Evolutionary conservation across 192 early-diverging fungal genomes (phyloP).

Genomic region (Mortierella antarctica): DNA sequence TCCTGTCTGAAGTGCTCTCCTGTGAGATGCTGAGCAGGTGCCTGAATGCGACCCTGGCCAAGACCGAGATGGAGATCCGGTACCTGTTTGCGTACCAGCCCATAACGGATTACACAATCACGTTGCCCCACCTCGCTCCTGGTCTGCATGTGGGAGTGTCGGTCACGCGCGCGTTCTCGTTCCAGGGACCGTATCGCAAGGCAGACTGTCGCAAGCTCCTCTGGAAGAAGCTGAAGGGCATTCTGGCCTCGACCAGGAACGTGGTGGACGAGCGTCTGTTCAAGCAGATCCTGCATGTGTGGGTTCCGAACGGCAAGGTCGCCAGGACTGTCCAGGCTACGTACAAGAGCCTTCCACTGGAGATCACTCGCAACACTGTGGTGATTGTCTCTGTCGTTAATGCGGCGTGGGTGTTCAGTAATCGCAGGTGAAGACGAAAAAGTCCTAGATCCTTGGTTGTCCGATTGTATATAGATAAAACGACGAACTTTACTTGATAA

Average conservation of each 20-base stretch:
- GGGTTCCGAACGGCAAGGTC: constrained; percentile 57
- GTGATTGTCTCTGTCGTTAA: constrained; percentile 52
- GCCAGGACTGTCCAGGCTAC: constrained; percentile 52
- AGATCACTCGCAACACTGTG: constrained; percentile 51
- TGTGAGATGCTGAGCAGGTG: constrained; percentile 57
- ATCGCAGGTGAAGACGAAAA: constrained; percentile 22
- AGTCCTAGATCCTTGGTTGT: not conserved
- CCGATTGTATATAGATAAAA: not conserved
- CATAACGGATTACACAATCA: constrained; percentile 62
- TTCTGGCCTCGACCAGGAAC: constrained; percentile 53
- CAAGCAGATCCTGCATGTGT: constrained; percentile 64
- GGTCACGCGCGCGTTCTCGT: constrained; percentile 61
- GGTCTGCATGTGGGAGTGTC: constrained; percentile 54
- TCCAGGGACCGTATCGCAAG: constrained; percentile 46
- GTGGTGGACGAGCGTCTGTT: constrained; percentile 53
- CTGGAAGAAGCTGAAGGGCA: constrained; percentile 55
- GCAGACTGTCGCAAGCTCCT: constrained; percentile 54
- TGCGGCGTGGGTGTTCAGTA: constrained; percentile 52
- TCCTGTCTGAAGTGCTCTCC: constrained; percentile 60
- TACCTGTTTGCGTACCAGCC: constrained; percentile 55
- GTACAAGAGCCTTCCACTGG: constrained; percentile 35
- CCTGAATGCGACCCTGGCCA: constrained; percentile 54
- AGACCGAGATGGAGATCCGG: constrained; percentile 64
- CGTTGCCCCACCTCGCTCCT: constrained; percentile 37
- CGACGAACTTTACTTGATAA: not conserved